These are phyloP conservation scores for Metarhizium sp. DNA, from an alignment of 2,329 filamentous ascomycete species.

Conservation along the genomic window DNA sequence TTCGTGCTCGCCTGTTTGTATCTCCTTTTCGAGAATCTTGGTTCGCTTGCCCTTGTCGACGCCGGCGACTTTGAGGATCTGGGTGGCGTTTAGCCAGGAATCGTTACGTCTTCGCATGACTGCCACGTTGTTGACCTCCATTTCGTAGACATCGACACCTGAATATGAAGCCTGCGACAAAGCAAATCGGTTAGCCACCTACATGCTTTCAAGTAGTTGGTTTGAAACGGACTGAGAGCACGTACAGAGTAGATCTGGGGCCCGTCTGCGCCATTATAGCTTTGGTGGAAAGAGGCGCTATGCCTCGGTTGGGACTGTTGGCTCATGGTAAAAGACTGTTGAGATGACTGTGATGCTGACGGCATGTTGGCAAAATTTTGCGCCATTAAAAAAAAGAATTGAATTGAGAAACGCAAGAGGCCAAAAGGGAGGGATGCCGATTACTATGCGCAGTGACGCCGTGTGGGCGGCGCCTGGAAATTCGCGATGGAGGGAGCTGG, in stretches of 20 bases:
- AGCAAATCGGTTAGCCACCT: background rate
- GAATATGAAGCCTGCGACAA: conserved; percentile 69
- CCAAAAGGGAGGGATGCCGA: background rate
- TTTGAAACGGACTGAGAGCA: background rate
- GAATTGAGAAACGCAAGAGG: background rate
- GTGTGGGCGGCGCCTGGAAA: background rate
- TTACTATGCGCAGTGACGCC: background rate
- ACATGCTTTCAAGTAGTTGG: background rate
- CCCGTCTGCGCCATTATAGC: conserved; percentile 28
- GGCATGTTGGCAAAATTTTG: conserved; percentile 16
- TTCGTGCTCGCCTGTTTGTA: conserved; percentile 90
- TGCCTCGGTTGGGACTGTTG: conserved; percentile 38
- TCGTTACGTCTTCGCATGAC: conserved; percentile 95
- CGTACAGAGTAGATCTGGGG: conserved; percentile 56
- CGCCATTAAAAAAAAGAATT: background rate
- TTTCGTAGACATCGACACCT: conserved; percentile 93
- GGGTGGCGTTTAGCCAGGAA: conserved; percentile 95
- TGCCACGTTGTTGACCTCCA: conserved; percentile 88
- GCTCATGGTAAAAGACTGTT: conserved; percentile 49
- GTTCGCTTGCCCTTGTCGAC: conserved; percentile 97
- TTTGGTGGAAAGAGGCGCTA: conserved; percentile 26
- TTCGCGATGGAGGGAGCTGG: conserved; percentile 2
- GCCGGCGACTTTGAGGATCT: conserved; percentile 94
- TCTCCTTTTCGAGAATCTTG: conserved; percentile 96
- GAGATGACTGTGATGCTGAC: conserved; percentile 41